Percentiles rank a stretch among this genome's conserved stretches.
Conservation (phyloP, 2,329 filamentous ascomycete species). For the Penicillium sclerotigenum region DNA sequence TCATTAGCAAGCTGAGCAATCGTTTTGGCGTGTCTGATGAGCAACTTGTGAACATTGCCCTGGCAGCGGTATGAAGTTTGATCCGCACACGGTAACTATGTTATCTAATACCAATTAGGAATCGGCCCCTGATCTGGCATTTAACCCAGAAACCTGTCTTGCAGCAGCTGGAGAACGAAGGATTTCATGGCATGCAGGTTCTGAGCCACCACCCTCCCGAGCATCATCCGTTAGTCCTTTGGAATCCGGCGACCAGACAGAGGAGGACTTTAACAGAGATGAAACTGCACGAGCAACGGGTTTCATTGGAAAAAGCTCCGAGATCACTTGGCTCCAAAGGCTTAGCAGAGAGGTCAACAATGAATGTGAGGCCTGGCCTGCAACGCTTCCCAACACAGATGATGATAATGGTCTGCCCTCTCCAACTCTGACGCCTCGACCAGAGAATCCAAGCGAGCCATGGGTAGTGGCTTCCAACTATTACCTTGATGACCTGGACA, state of each 20-base stretch:
- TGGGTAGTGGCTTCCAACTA: slow-evolving; percentile 35
- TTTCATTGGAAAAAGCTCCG: slow-evolving; percentile 46
- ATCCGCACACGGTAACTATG: not conserved
- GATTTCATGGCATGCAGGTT: slow-evolving; percentile 15
- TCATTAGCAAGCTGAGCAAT: slow-evolving; percentile 36
- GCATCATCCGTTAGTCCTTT: slow-evolving; percentile 33
- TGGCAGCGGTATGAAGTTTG: slow-evolving; percentile 29
- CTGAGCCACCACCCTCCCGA: slow-evolving; percentile 23
- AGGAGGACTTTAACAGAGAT: slow-evolving; percentile 44
- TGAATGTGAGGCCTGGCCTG: slow-evolving; percentile 22
- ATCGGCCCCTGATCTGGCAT: slow-evolving; percentile 19
- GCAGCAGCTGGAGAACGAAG: slow-evolving; percentile 19
- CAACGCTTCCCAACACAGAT: slow-evolving; percentile 13
- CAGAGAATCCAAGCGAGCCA: slow-evolving; percentile 23
- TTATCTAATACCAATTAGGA: slow-evolving; percentile 26
- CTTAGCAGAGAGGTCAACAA: slow-evolving; percentile 35
- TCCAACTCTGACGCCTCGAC: slow-evolving; percentile 25
- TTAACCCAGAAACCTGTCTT: slow-evolving; percentile 20
- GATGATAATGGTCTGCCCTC: slow-evolving; percentile 28
- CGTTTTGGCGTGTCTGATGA: slow-evolving; percentile 38
- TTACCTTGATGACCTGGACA: slow-evolving; percentile 43
- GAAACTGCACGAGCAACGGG: slow-evolving; percentile 40
- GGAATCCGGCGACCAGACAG: slow-evolving; percentile 40
- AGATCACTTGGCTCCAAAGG: slow-evolving; percentile 45
- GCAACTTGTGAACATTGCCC: slow-evolving; percentile 34